Conservation (phyloP, 163 green algal species). For the Chlorella variabilis region DNA sequence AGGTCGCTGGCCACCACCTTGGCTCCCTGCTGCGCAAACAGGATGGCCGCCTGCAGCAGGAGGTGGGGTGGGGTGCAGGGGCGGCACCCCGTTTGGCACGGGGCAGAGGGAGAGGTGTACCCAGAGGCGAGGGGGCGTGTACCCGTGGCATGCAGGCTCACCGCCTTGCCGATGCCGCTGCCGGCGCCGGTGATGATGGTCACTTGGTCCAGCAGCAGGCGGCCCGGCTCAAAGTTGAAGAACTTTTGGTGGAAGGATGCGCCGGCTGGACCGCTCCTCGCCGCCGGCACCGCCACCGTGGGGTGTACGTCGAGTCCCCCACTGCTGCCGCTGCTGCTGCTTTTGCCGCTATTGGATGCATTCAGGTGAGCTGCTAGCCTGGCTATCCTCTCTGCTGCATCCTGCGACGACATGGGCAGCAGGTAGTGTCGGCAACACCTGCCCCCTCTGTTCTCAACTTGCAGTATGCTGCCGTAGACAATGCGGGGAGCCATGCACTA, state of each 20-base stretch:
- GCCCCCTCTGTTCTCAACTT: no score
- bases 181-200: slow-evolving; percentile 78
- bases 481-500: no score
- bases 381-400: background rate
- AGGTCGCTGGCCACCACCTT: slow-evolving; percentile 55
- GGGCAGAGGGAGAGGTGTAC: background rate
- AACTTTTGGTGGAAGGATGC: slow-evolving; percentile 29
- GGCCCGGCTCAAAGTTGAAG: slow-evolving; percentile 44
- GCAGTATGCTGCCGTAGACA: no score
- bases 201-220: slow-evolving; percentile 57
- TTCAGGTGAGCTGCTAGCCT: background rate
- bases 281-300: slow-evolving; percentile 2
- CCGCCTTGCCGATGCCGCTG: slow-evolving; percentile 76
- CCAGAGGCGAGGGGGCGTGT: no score
- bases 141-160: background rate
- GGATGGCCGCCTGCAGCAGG: slow-evolving; percentile 61
- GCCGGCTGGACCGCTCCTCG: background rate
- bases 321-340: background rate
- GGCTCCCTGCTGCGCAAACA: slow-evolving; percentile 69
- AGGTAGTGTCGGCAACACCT: background rate
- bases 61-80: no score
- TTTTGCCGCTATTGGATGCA: background rate
- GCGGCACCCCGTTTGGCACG: no score
- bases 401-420: background rate
- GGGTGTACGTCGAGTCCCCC: background rate